phyloP scores from a whole-genome alignment of 2,329 filamentous ascomycete species.

The Phoma sp. region DNA sequence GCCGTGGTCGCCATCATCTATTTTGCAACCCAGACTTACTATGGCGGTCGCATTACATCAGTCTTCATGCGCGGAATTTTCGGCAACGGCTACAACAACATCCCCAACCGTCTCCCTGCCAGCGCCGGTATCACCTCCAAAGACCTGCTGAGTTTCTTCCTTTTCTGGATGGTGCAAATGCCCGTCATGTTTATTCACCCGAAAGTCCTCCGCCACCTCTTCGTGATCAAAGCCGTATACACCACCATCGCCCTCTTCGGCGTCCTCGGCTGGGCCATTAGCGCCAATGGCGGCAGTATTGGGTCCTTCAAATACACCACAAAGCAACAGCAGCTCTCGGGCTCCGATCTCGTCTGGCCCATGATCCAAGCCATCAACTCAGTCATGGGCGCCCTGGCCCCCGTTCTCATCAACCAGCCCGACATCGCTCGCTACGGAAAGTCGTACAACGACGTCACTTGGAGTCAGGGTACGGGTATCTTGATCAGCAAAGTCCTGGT shows the following conservation, averaged over 20 bases:
- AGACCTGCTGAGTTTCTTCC: conserved; percentile 37
- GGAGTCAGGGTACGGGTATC: conserved; percentile 29
- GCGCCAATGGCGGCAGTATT: conserved; percentile 31
- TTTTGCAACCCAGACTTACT: conserved; percentile 28
- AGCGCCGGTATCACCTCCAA: conserved; percentile 48
- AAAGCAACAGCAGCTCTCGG: conserved; percentile 21
- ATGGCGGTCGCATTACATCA: conserved; percentile 26
- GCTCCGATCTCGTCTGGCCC: conserved; percentile 25
- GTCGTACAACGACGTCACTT: conserved; percentile 23
- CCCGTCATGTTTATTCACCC: conserved; percentile 37
- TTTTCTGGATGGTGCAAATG: conserved; percentile 34
- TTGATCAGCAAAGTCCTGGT: conserved; percentile 28
- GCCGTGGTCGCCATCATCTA: conserved; percentile 28
- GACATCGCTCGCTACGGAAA: conserved; percentile 32
- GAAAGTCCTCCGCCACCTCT: conserved; percentile 28
- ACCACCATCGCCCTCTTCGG: conserved; percentile 23
- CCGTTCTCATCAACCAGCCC: conserved; percentile 27
- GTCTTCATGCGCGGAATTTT: conserved; percentile 30
- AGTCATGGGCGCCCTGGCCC: conserved; percentile 27
- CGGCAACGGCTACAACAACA: conserved; percentile 29
- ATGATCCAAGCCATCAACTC: conserved; percentile 30
- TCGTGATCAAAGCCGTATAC: conserved; percentile 26
- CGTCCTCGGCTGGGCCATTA: conserved; percentile 26
- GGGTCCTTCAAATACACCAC: conserved; percentile 25
- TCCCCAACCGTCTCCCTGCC: conserved; percentile 54